Evolutionary conservation across 106 monocot species (phyloP).

Genomic region (Dendrobium catenatum): DNA sequence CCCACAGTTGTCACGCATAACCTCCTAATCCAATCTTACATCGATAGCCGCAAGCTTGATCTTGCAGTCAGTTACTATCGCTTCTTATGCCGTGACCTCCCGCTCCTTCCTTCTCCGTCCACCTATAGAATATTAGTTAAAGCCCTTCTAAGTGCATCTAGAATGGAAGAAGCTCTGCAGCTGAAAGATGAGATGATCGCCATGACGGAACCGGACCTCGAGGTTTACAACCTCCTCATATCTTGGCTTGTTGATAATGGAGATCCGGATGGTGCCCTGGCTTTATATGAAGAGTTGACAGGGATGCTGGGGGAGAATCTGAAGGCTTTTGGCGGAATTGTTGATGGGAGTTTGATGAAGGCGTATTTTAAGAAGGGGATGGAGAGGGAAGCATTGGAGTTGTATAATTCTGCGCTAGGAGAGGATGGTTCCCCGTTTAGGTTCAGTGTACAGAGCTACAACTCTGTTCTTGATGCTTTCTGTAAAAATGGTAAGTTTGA

Average conservation of each 20-base stretch:
- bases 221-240: conserved; percentile 63
- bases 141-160: conserved; percentile 45
- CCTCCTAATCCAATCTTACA: conserved; percentile 63
- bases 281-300: conserved; percentile 51
- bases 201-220: conserved; percentile 41
- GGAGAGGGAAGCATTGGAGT: conserved; percentile 54
- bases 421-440: conserved; percentile 41
- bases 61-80: conserved; percentile 67
- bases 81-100: conserved; percentile 39
- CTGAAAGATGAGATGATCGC: conserved; percentile 66
- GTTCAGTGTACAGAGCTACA: conserved; percentile 56
- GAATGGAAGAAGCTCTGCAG: conserved; percentile 48
- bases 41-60: conserved; percentile 60
- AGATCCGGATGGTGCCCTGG: conserved; percentile 40
- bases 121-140: conserved; percentile 67
- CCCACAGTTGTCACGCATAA: conserved; percentile 64
- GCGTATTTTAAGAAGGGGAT: conserved; percentile 58
- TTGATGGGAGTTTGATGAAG: conserved; percentile 71
- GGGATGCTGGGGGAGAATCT: conserved; percentile 50
- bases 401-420: conserved; percentile 37
- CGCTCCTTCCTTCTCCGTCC: conserved; percentile 57
- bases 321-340: conserved; percentile 23
- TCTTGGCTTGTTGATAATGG: conserved; percentile 38
- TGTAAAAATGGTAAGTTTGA: conserved; percentile 50
- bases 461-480: conserved; percentile 57